phyloP scores from a whole-genome alignment of 2,329 filamentous ascomycete species.

The Ophiocordyceps camponoti-floridani region DNA sequence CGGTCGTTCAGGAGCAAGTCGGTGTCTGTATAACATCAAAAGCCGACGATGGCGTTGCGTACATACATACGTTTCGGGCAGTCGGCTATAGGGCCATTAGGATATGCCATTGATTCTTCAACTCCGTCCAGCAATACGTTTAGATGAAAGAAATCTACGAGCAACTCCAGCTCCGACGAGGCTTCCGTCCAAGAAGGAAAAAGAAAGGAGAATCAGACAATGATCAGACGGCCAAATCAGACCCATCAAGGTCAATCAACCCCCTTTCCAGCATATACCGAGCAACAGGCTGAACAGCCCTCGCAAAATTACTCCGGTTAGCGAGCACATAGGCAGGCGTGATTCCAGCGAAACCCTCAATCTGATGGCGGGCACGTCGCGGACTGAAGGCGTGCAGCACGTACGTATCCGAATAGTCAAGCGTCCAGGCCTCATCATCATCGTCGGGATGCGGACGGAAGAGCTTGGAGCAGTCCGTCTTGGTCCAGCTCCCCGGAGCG shows the following conservation, averaged over 20 bases:
- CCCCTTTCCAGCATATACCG: conserved; percentile 5
- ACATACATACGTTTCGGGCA: no score
- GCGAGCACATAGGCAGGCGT: conserved; percentile 7
- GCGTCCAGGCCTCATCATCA: conserved; percentile 3
- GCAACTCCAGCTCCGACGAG: no score
- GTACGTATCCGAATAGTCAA: conserved; percentile 6
- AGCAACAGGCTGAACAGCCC: conserved; percentile 7
- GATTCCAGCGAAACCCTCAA: conserved; percentile 4
- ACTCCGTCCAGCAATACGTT: no score
- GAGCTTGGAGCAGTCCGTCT: conserved; percentile 3
- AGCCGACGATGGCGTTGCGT: no score
- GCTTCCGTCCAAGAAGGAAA: no score
- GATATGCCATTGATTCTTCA: no score
- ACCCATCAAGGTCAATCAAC: not conserved
- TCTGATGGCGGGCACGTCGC: not conserved
- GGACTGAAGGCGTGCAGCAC: conserved; percentile 8
- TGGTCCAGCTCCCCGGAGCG: conserved; percentile 7
- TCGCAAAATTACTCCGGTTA: conserved; percentile 8
- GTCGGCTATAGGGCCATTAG: no score
- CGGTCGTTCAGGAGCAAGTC: no score
- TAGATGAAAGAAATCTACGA: no score
- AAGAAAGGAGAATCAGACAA: no score
- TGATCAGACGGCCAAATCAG: not conserved
- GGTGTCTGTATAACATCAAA: no score
- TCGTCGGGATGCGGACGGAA: conserved; percentile 4